Conservation (phyloP, 305 asterid species). For the Fraxinus floribunda region DNA sequence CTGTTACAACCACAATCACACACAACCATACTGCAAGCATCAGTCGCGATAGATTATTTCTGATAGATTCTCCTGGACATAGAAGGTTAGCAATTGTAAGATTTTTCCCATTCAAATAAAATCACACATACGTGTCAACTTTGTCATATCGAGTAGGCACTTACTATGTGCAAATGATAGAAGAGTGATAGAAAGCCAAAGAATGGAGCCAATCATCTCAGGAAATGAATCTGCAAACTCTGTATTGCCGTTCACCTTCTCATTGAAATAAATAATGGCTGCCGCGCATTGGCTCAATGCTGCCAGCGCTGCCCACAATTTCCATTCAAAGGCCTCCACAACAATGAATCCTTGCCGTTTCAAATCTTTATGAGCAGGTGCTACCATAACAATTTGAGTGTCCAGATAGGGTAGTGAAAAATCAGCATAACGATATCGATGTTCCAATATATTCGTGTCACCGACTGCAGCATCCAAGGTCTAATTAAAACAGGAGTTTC, state of each 20-base stretch:
- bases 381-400: constrained; percentile 71
- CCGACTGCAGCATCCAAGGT: constrained; percentile 68
- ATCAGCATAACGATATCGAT: constrained; percentile 42
- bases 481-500: not conserved
- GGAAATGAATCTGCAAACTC: constrained; percentile 38
- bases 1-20: constrained; percentile 43
- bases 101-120: not conserved
- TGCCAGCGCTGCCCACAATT: constrained; percentile 50
- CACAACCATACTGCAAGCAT: constrained; percentile 56
- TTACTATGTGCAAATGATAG: constrained; percentile 55
- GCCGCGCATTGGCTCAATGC: constrained; percentile 44
- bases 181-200: constrained; percentile 71
- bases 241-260: constrained; percentile 43
- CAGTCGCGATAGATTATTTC: constrained; percentile 43
- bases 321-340: constrained; percentile 44
- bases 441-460: constrained; percentile 58
- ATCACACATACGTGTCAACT: not conserved
- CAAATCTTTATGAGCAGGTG: constrained; percentile 37
- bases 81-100: not conserved
- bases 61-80: constrained; percentile 53
- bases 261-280: constrained; percentile 49
- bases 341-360: constrained; percentile 34
- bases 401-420: constrained; percentile 69
- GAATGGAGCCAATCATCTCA: constrained; percentile 37
- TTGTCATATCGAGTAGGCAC: constrained; percentile 10